Evolutionary conservation across 306 rosid genomes (phyloP).

Genomic region (Dryas drummondii): DNA sequence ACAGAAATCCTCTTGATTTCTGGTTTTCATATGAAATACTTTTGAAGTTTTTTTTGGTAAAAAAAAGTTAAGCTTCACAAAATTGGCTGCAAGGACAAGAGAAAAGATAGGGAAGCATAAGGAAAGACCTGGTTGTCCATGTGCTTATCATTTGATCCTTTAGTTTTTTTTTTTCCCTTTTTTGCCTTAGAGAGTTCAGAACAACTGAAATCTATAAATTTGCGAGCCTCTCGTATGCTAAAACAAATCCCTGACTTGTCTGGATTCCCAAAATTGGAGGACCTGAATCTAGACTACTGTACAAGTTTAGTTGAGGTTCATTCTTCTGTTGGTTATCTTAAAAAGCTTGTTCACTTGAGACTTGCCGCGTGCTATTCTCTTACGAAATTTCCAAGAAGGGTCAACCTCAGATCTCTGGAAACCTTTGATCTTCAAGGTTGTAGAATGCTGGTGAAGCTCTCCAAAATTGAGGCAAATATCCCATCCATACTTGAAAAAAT

Average conservation of each 20-base stretch:
- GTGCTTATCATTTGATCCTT: neutral
- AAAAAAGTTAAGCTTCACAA: too few species aligned
- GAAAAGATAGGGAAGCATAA: too few species aligned
- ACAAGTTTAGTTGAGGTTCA: neutral
- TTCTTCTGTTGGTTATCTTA: neutral
- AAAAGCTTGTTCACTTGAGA: neutral
- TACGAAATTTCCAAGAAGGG: neutral
- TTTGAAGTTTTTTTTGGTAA: too few species aligned
- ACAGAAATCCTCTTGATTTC: too few species aligned
- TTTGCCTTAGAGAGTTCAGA: neutral
- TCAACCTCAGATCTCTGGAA: neutral
- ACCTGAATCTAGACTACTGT: neutral
- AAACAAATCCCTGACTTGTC: neutral
- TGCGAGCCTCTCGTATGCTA: neutral
- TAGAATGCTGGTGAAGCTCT: neutral
- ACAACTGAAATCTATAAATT: neutral
- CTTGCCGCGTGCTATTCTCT: neutral
- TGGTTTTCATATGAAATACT: too few species aligned
- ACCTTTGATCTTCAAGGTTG: neutral
- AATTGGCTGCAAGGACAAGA: too few species aligned
- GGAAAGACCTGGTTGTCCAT: too few species aligned
- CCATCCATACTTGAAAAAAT: too few species aligned
- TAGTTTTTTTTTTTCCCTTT: neutral
- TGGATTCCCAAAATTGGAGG: neutral
- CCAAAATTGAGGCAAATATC: neutral